Evolutionary conservation across 345 rosid genomes (phyloP).

Genomic region (Conringia planisiliqua): DNA sequence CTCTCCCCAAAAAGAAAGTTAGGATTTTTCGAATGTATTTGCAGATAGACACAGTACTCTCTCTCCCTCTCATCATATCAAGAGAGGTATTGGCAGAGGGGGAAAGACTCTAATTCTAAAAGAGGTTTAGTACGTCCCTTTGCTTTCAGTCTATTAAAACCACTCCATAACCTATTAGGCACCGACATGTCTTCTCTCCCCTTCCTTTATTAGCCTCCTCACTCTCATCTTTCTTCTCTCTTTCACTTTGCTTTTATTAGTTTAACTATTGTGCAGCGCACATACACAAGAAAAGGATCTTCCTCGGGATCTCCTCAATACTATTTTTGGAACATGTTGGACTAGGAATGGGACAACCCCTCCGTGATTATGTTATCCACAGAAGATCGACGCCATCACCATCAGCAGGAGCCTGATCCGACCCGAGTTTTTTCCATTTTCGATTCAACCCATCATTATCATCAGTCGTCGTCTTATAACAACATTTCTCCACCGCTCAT

Average conservation of each 20-base stretch:
- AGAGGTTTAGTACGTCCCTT: conserved; percentile 27
- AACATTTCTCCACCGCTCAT: conserved; percentile 26
- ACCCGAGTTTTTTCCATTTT: conserved; percentile 50
- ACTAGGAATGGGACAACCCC: conserved; percentile 84
- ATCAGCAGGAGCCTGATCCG: conserved; percentile 44
- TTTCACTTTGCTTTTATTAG: not conserved
- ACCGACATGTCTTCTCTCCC: conserved; percentile 53
- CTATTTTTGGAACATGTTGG: conserved; percentile 52
- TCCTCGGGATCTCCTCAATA: conserved; percentile 32
- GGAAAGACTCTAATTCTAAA: conserved; percentile 23
- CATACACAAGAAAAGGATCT: conserved; percentile 12
- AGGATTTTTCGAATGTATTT: conserved; percentile 30
- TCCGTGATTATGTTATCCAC: conserved; percentile 44
- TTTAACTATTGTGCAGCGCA: not conserved
- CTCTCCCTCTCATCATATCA: not conserved
- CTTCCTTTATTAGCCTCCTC: conserved; percentile 22
- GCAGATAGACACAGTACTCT: conserved; percentile 4
- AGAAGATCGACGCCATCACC: conserved; percentile 34
- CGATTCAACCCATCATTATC: conserved; percentile 10
- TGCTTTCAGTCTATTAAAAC: conserved; percentile 32
- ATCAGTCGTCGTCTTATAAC: conserved; percentile 24
- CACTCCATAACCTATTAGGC: conserved; percentile 39
- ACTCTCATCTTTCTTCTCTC: not conserved
- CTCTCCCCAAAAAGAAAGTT: conserved; percentile 35
- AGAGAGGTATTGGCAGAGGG: not conserved